Evolutionary conservation across 345 rosid genomes (phyloP).

Genomic region (Eucalyptus marginata): DNA sequence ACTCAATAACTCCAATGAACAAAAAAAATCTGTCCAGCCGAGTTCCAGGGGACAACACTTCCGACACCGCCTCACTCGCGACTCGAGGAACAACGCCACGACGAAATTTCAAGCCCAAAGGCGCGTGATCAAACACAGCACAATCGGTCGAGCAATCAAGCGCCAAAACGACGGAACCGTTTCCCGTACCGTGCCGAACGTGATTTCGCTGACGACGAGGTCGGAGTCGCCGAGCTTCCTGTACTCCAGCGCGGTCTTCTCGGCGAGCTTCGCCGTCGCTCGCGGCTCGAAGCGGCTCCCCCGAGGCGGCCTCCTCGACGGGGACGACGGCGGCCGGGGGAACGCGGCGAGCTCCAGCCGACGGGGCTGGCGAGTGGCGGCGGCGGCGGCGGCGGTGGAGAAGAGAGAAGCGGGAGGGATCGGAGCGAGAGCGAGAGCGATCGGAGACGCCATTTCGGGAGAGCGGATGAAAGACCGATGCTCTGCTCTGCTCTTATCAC

Average conservation of each 20-base stretch:
- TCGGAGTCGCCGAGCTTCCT: conserved; percentile 82
- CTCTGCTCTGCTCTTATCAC: neutral
- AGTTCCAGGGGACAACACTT: neutral
- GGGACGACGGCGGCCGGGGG: neutral
- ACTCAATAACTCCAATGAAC: neutral
- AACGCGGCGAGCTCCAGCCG: neutral
- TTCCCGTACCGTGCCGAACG: conserved; percentile 59
- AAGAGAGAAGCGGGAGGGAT: neutral
- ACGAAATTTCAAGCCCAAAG: neutral
- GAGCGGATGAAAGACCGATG: neutral
- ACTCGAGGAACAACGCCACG: neutral
- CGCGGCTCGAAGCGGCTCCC: neutral
- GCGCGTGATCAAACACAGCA: neutral
- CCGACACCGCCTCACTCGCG: neutral
- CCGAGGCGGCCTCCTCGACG: neutral
- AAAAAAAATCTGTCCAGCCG: neutral
- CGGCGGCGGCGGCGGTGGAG: neutral
- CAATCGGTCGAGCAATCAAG: neutral
- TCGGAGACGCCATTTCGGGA: neutral
- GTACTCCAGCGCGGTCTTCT: conserved; percentile 44
- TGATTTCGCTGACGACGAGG: conserved; percentile 61
- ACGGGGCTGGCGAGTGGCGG: neutral
- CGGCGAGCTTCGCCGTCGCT: conserved; percentile 21
- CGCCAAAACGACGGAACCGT: neutral
- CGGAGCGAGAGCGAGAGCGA: neutral